phyloP scores from a whole-genome alignment of 495 filamentous ascomycete species.

The Parachaetomium inaequale region DNA sequence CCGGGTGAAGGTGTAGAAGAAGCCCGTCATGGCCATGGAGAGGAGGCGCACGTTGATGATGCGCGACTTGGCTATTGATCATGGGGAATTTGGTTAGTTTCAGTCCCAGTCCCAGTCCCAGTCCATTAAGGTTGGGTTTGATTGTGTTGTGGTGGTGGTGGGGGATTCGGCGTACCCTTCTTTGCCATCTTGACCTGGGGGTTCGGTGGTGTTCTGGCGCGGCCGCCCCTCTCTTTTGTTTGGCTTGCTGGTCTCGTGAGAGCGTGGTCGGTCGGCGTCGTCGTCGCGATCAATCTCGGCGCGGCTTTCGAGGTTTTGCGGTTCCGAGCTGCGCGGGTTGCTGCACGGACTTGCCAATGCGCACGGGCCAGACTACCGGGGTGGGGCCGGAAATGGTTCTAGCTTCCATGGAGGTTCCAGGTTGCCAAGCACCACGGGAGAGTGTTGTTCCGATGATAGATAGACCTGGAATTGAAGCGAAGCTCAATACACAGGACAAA shows the following conservation, averaged over 20 bases:
- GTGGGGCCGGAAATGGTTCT: background rate
- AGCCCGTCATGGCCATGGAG: slow-evolving; percentile 98
- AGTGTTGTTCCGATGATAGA: background rate
- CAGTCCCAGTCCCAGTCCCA: background rate
- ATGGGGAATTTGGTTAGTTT: background rate
- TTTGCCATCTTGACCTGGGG: slow-evolving; percentile 49
- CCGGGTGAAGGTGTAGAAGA: slow-evolving; percentile 83
- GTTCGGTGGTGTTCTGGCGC: background rate
- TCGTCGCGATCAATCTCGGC: slow-evolving; percentile 6
- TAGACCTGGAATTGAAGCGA: too few relatives aligned
- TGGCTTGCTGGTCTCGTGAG: background rate
- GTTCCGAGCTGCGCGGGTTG: background rate
- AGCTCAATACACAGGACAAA: too few relatives aligned
- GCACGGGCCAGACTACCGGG: slow-evolving; percentile 6
- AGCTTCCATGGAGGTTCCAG: too few relatives aligned
- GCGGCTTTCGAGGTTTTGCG: slow-evolving; percentile 13
- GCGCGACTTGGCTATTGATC: slow-evolving; percentile 77
- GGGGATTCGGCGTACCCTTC: slow-evolving; percentile 44
- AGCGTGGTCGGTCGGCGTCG: slow-evolving; percentile 8
- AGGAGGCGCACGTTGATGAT: slow-evolving; percentile 89
- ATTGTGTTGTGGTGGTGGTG: background rate
- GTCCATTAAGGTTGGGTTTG: too few relatives aligned
- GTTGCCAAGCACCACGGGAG: background rate
- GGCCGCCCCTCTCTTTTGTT: background rate
- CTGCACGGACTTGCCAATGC: background rate